Evolutionary conservation across 352 stramenopile genomes (phyloP).

Genomic region (Blastocystis sp.): DNA sequence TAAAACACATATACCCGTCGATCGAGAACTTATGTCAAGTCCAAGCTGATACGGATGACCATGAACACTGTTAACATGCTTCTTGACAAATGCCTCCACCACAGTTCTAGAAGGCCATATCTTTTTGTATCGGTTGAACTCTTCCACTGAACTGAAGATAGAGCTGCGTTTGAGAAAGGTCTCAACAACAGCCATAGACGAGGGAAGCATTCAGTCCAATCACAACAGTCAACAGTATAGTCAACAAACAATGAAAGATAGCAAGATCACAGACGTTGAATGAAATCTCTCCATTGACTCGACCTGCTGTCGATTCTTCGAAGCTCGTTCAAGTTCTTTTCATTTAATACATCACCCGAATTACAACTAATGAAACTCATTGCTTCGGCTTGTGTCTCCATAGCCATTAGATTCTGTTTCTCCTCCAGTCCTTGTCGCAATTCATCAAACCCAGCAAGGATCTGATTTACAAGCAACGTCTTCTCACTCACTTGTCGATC

Average conservation of each 20-base stretch:
- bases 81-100: not conserved
- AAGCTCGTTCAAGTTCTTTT: not conserved
- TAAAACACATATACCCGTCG: conserved; percentile 37
- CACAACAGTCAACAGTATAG: not conserved
- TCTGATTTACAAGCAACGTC: not conserved
- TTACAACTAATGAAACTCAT: not conserved
- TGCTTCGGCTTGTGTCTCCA: not conserved
- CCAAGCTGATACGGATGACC: not conserved
- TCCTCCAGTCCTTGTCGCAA: not conserved
- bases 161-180: not conserved
- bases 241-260: not conserved
- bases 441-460: not conserved
- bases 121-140: conserved; percentile 9
- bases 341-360: not conserved
- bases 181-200: not conserved
- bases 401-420: not conserved
- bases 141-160: conserved; percentile 35
- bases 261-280: no score
- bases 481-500: not conserved
- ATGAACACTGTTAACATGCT: not conserved
- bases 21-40: conserved; percentile 36
- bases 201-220: not conserved
- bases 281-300: no score
- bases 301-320: not conserved
- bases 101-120: conserved; percentile 2